Evolutionary conservation across 495 filamentous ascomycete genomes (phyloP), one percentile per base, ranked within the genome.

Genomic region (Daldinia bambusicola): DNA sequence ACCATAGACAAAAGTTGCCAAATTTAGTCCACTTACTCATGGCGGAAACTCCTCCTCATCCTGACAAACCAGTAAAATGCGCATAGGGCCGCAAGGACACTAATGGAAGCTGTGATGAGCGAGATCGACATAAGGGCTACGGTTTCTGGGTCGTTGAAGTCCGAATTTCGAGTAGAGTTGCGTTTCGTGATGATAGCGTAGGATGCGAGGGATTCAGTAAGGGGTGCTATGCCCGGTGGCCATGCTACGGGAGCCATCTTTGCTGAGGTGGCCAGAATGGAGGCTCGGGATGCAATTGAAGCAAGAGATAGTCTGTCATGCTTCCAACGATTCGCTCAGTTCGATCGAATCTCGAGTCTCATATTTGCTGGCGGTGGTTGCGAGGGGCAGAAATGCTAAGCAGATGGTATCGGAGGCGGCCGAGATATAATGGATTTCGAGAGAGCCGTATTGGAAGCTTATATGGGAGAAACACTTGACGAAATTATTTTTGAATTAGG

Each of bases 11-110:
- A 34, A 14, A 16, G 6, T 45, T 9, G 4, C 20, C 34, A 6
- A 34, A 26, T 57, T 22, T 53, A 37, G 38, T 67, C 63, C n/a
- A 77, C 84, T 80, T 86, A 90, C 90, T 90, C 88, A 75, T 92
- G 91, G 56, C 91, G 86, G 77, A 92, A 94, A 51, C 81, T 87
- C 74, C 89, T 85, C 70, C 87, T 84, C 91, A 94, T 94, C 71
- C 86, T 85, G 45, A 86, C 79, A 78, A 94, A 92, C 89, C 90
- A 93, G 77, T 90, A 93, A 56, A 90, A 80, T 18, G 88, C 79
- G 45, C 82, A 72, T 6, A 88, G 63, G 0, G 83, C 82, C 13
- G 83, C 78, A 8, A 84, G 16, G 26, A 91, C 75, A 66, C 87
- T 90, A 76, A 90, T 68, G 0, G 81, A 75, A 20, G 83, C 75